A percentile compares a stretch with the other conserved stretches of the same genome.
phyloP scores from a whole-genome alignment of 306 rosid species.

The Cicer cuneatum region DNA sequence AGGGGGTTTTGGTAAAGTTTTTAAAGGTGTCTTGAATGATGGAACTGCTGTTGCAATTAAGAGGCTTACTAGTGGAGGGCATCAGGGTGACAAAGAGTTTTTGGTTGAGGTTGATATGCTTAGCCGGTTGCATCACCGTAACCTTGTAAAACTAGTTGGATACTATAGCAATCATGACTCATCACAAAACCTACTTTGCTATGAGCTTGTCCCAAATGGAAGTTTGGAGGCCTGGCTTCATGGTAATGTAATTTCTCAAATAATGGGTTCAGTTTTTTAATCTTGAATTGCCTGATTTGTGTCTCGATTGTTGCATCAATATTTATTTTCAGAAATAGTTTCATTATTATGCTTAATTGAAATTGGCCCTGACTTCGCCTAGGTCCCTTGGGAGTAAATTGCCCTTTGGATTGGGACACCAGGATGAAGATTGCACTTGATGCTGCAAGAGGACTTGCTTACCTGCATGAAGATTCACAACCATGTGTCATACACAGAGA shows the following conservation, averaged over 20 bases:
- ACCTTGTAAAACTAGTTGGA: slow-evolving; percentile 94
- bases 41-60: slow-evolving; percentile 98
- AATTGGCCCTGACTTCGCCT: slow-evolving; percentile 41
- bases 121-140: slow-evolving; percentile 96
- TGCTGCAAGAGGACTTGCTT: slow-evolving; percentile 97
- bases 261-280: slow-evolving; percentile 13
- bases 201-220: slow-evolving; percentile 97
- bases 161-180: slow-evolving; percentile 83
- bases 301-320: slow-evolving; percentile 8
- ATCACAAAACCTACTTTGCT: slow-evolving; percentile 93
- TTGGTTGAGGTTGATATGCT: slow-evolving; percentile 98
- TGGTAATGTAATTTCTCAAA: slow-evolving; percentile 63
- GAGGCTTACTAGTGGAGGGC: slow-evolving; percentile 92
- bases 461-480: slow-evolving; percentile 95
- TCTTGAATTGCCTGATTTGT: slow-evolving; percentile 30
- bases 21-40: slow-evolving; percentile 85
- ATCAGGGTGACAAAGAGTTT: slow-evolving; percentile 93
- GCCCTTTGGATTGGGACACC: slow-evolving; percentile 98
- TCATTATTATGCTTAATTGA: slow-evolving; percentile 34
- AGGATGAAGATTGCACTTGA: slow-evolving; percentile 98
- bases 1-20: slow-evolving; percentile 95
- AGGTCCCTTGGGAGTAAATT: slow-evolving; percentile 93
- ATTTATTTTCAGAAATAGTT: slow-evolving; percentile 14
- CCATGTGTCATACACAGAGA: slow-evolving; percentile 97
- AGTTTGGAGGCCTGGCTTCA: slow-evolving; percentile 99